Base-by-base conservation (phyloP, 805 yeast species). In the Saturnispora mendoncae region DNA sequence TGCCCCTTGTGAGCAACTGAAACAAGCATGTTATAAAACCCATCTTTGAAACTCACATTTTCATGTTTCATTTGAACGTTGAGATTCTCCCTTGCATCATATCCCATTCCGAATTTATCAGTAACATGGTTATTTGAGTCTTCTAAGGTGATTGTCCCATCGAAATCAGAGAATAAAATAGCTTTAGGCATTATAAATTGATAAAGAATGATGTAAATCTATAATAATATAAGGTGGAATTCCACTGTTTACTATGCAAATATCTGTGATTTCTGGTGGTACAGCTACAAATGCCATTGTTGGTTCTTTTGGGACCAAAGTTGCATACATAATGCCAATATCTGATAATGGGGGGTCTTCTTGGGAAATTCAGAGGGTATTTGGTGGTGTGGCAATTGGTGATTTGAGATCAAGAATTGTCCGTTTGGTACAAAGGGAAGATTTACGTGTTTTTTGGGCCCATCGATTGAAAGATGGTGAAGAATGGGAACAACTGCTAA, bases 301-400 rank as follows among this genome's bases (percentile, higher is more conserved):
- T 0, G 65, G 75, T 2, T 61, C 79, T 9, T 78, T 84, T 48
- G 38, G 14, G 12, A 12, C 19, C 20, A 29, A 25, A 10, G 39
- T 83, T 4, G 64, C 80, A 2, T 87, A 82, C 50, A 70, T 87
- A 4, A 61, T 88, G 27, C 97, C 97, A 0, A 75, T 88, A 13
- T 77, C 84, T 36, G 97, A 88, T 58, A 88, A 88, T 55, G 97
- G 97, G 14, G 97, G 97, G 0, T 87, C 96, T 2, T 85, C 96
- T 0, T 80, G 94, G 21, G 97, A 88, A 60, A 72, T 88, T 19
- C 68, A 87, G 5, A 63, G 96, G 12, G 84, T 86, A 2, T 67
- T 88, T 14, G 95, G 95, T 2, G 97, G 97, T 0, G 95, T 95
- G 3, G 96, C 97, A 0, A 85, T 88, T 41, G 97, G 97, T 2